phyloP scores from a whole-genome alignment of 768 basidiomycete species.

The Zangia roseola region DNA sequence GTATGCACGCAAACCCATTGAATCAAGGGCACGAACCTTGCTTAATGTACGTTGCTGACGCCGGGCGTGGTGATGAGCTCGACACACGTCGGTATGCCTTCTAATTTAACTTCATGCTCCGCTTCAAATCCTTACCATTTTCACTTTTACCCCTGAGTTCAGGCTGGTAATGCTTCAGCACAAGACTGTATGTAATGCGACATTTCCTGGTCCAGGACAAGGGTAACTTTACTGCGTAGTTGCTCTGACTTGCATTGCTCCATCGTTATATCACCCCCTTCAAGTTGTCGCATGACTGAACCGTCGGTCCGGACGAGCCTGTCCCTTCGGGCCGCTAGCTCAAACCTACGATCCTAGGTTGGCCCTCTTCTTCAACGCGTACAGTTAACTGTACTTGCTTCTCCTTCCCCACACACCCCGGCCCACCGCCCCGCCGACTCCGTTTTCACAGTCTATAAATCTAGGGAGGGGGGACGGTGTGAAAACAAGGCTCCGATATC shows the following conservation, averaged over 20 bases:
- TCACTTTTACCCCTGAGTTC: slow-evolving; percentile 6
- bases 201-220: too few relatives aligned
- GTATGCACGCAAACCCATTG: not conserved
- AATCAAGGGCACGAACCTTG: slow-evolving; percentile 24
- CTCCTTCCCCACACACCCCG: not conserved
- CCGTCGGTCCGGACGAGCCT: too few relatives aligned
- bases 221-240: too few relatives aligned
- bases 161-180: too few relatives aligned
- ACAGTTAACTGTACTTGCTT: too few relatives aligned
- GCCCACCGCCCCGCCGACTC: slow-evolving; percentile 14
- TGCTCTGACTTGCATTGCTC: not conserved
- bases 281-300: too few relatives aligned
- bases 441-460: slow-evolving; percentile 1
- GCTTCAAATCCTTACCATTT: slow-evolving; percentile 16
- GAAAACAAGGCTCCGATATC: not conserved
- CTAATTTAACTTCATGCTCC: slow-evolving; percentile 24
- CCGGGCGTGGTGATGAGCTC: slow-evolving; percentile 19
- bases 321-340: too few relatives aligned
- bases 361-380: too few relatives aligned
- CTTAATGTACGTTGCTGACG: slow-evolving; percentile 15
- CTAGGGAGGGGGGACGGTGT: not conserved
- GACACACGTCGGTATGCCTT: slow-evolving; percentile 9
- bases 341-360: too few relatives aligned
- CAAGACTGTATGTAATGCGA: slow-evolving; percentile 3
- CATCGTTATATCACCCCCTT: not conserved